These are phyloP conservation scores for Neoboletus subvelutipes DNA, from an alignment of 768 basidiomycete genomes.

Conservation along the genomic window DNA sequence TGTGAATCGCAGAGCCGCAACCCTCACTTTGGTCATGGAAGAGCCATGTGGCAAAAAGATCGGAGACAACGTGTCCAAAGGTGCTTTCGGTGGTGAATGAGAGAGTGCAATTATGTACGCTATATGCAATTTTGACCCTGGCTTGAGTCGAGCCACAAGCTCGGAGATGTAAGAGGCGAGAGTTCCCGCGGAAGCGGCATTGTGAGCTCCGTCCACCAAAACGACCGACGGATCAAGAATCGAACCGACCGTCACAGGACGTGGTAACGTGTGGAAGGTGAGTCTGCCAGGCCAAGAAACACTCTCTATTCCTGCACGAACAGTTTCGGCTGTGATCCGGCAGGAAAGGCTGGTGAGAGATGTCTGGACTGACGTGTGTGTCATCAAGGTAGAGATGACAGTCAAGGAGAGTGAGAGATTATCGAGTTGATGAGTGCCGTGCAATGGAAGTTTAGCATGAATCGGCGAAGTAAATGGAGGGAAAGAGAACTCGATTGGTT, in stretches of 20 bases:
- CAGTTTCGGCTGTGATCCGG: constrained; percentile 45
- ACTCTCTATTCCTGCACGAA: constrained; percentile 56
- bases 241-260: constrained; percentile 18
- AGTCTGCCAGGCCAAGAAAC: constrained; percentile 84
- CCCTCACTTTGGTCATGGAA: constrained; percentile 35
- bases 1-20: constrained; percentile 64
- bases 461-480: constrained; percentile 46
- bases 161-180: constrained; percentile 59
- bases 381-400: constrained; percentile 57
- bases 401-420: constrained; percentile 75
- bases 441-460: constrained; percentile 57
- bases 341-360: constrained; percentile 7
- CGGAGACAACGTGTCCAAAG: constrained; percentile 66
- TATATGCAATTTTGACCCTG: constrained; percentile 37
- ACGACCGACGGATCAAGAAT: constrained; percentile 37
- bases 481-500: constrained; percentile 44
- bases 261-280: constrained; percentile 53
- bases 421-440: constrained; percentile 81
- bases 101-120: constrained; percentile 84
- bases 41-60: constrained; percentile 49
- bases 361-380: constrained; percentile 34
- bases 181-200: constrained; percentile 69
- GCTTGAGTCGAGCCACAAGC: constrained; percentile 30
- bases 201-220: constrained; percentile 94
- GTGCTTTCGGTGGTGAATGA: constrained; percentile 82